Evolutionary conservation across 2,329 filamentous ascomycete genomes (phyloP).

Genomic region (Herpotrichia juniperi): DNA sequence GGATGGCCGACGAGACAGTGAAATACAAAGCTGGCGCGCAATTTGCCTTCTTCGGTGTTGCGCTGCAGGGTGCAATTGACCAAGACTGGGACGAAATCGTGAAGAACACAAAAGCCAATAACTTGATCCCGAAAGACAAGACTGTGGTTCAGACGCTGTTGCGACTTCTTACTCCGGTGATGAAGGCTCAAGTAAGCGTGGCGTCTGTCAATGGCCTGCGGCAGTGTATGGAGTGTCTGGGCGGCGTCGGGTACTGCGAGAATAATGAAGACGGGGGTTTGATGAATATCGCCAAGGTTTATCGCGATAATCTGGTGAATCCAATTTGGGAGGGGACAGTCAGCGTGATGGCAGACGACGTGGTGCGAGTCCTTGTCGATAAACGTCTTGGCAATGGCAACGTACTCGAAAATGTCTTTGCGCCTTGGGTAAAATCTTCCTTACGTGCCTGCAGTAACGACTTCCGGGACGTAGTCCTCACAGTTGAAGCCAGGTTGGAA

Average conservation of each 20-base stretch:
- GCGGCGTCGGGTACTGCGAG: constrained; percentile 70
- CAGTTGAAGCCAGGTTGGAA: constrained; percentile 18
- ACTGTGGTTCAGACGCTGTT: constrained; percentile 17
- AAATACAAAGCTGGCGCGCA: constrained; percentile 65
- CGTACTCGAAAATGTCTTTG: constrained; percentile 25
- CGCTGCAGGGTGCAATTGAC: constrained; percentile 62
- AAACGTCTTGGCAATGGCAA: constrained; percentile 36
- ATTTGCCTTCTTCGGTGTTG: constrained; percentile 60
- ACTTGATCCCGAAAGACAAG: constrained; percentile 29
- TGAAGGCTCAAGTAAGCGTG: constrained; percentile 33
- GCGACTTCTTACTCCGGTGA: constrained; percentile 30
- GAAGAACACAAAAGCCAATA: constrained; percentile 22
- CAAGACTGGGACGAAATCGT: constrained; percentile 41
- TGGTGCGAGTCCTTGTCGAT: constrained; percentile 51
- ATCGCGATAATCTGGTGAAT: constrained; percentile 68
- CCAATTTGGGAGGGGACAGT: constrained; percentile 78
- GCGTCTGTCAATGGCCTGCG: constrained; percentile 54
- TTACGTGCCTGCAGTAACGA: constrained; percentile 11
- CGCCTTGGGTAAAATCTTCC: constrained; percentile 21
- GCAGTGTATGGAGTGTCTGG: constrained; percentile 67
- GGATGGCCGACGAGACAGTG: constrained; percentile 61
- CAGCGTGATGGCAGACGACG: constrained; percentile 67
- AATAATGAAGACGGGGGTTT: constrained; percentile 62
- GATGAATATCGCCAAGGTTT: constrained; percentile 70
- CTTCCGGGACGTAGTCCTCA: constrained; percentile 13